Evolutionary conservation across 768 basidiomycete genomes (phyloP).

Genomic region (Naganishia friedmannii): DNA sequence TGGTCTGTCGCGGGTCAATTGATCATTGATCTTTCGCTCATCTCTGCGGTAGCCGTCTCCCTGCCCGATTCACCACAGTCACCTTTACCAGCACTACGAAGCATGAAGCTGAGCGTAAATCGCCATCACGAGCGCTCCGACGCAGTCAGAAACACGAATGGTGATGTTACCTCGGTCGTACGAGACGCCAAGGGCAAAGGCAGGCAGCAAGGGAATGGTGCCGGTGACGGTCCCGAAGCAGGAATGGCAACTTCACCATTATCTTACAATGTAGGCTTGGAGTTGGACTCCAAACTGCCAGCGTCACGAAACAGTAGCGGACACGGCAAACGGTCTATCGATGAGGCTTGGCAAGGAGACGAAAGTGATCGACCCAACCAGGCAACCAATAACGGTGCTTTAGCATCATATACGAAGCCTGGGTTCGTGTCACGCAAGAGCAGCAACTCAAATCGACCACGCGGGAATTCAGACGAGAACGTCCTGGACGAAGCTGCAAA

Average conservation of each 20-base stretch:
- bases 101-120: slow-evolving; percentile 21
- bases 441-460: not conserved
- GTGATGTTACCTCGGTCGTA: slow-evolving; percentile 5
- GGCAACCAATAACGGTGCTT: not conserved
- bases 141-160: slow-evolving; percentile 14
- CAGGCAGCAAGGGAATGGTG: slow-evolving; percentile 18
- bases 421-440: not conserved
- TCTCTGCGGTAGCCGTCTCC: slow-evolving; percentile 69
- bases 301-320: not conserved
- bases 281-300: not conserved
- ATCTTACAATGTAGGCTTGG: slow-evolving; percentile 15
- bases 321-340: slow-evolving; percentile 3
- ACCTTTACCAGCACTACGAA: slow-evolving; percentile 9
- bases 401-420: not conserved
- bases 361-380: slow-evolving; percentile 10
- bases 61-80: slow-evolving; percentile 32
- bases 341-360: slow-evolving; percentile 12
- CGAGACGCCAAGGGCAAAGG: slow-evolving; percentile 14
- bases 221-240: slow-evolving; percentile 10
- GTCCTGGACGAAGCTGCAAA: slow-evolving; percentile 25
- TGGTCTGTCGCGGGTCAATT: slow-evolving; percentile 85
- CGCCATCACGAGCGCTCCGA: slow-evolving; percentile 5
- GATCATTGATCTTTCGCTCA: slow-evolving; percentile 71
- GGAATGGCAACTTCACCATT: slow-evolving; percentile 18
- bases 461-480: slow-evolving; percentile 1